A percentile compares a stretch with the other conserved stretches of the same genome.
Evolutionary conservation across 2,329 filamentous ascomycete species (phyloP).

Genomic region (Hymenoscyphus infarciens): DNA sequence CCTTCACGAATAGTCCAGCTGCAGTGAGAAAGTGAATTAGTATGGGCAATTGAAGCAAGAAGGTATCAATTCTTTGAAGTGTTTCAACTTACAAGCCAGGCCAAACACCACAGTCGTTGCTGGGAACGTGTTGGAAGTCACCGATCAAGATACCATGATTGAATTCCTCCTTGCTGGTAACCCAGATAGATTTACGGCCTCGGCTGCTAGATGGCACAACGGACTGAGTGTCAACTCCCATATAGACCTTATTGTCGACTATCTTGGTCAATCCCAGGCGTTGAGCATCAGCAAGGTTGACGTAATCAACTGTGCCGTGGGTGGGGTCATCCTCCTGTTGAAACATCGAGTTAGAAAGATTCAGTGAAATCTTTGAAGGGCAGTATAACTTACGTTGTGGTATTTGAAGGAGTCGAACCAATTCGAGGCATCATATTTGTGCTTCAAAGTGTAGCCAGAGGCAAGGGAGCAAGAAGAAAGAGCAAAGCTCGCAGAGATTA

Average conservation of each 20-base stretch:
- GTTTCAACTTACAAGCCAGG: conserved; percentile 36
- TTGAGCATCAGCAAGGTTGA: conserved; percentile 31
- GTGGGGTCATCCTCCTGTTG: background rate
- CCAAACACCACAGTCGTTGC: conserved; percentile 24
- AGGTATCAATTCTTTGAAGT: conserved; percentile 15
- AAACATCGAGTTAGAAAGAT: background rate
- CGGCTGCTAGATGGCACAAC: conserved; percentile 34
- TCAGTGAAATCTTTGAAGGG: background rate
- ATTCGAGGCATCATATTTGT: background rate
- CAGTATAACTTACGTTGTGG: background rate
- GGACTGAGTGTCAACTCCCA: conserved; percentile 43
- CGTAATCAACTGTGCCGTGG: conserved; percentile 32
- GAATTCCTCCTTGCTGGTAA: conserved; percentile 42
- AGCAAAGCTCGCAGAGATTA: background rate
- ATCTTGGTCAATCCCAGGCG: conserved; percentile 22
- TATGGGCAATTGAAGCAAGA: background rate
- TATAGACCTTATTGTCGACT: conserved; percentile 37
- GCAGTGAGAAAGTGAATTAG: background rate
- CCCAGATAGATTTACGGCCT: conserved; percentile 44
- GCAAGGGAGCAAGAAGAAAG: background rate
- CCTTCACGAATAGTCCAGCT: conserved; percentile 17
- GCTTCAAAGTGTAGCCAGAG: background rate
- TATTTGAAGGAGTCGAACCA: background rate
- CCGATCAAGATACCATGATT: conserved; percentile 45
- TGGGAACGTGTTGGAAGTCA: conserved; percentile 47